These are phyloP conservation scores for Xylaria sp. DNA, from an alignment of 2,329 filamentous ascomycete genomes.

Conservation along the genomic window DNA sequence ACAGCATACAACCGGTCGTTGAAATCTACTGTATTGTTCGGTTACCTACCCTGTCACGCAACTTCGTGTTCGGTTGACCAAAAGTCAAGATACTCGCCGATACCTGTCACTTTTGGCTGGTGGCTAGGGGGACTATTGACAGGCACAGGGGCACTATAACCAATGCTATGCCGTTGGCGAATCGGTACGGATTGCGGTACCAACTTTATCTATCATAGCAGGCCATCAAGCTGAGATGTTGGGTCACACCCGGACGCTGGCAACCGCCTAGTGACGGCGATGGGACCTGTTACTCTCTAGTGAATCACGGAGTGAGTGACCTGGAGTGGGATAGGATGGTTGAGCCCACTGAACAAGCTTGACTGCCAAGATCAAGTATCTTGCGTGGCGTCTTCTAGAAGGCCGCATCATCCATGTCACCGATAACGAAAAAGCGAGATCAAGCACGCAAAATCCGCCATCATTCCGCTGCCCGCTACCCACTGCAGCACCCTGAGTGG, in stretches of 20 bases:
- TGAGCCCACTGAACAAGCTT: constrained; percentile 38
- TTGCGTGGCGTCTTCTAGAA: constrained; percentile 37
- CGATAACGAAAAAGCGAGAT: constrained; percentile 35
- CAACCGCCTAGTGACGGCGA: constrained; percentile 30
- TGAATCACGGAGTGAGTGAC: constrained; percentile 20
- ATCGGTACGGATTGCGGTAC: constrained; percentile 34
- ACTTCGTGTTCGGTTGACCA: constrained; percentile 9
- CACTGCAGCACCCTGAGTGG: constrained; percentile 8
- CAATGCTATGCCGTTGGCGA: constrained; percentile 24
- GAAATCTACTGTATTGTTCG: constrained; percentile 10
- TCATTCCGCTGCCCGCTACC: constrained; percentile 21
- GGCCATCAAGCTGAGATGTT: constrained; percentile 32
- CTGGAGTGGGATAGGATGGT: constrained; percentile 9
- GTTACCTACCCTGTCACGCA: constrained; percentile 29
- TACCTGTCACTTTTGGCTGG: constrained; percentile 25
- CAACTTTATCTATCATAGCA: constrained; percentile 29
- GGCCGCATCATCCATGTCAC: constrained; percentile 30
- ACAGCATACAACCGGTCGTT: not conserved
- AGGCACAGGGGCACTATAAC: constrained; percentile 30
- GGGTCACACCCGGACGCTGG: constrained; percentile 35
- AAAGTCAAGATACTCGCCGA: constrained; percentile 3
- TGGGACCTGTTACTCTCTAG: constrained; percentile 31
- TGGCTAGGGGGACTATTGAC: constrained; percentile 32
- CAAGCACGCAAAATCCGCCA: constrained; percentile 29
- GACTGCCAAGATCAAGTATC: constrained; percentile 26